Evolutionary conservation across 331 rosid species (phyloP).

Genomic region (Malus hybrid): DNA sequence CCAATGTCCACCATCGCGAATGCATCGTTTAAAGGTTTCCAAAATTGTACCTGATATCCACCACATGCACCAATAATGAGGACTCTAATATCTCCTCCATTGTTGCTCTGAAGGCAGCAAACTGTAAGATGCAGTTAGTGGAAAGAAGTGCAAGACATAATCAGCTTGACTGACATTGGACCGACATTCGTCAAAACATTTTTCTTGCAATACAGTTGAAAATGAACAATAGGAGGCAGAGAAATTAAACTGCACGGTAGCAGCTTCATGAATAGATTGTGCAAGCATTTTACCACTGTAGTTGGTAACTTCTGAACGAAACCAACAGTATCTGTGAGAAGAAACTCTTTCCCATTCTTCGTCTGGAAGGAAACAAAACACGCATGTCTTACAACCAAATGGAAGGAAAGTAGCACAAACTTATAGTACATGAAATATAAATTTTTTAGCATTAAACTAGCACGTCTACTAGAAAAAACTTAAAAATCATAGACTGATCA

Average conservation of each 20-base stretch:
- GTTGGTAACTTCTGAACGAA: conserved; percentile 97
- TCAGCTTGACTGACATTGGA: conserved; percentile 6
- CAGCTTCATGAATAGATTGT: conserved; percentile 3
- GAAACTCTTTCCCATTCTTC: conserved; percentile 93
- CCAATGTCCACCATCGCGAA: neutral
- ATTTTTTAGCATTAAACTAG: accelerated
- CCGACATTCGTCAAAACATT: neutral
- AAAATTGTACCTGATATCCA: conserved; percentile 73
- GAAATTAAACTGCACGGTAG: conserved; percentile 1
- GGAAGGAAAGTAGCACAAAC: too few relatives aligned
- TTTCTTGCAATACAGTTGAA: conserved; percentile 8
- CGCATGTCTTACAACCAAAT: too few relatives aligned
- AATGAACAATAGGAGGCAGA: neutral
- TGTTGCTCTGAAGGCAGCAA: conserved; percentile 98
- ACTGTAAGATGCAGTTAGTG: conserved; percentile 34
- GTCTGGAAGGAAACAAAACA: conserved; percentile 30
- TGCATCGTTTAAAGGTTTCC: conserved; percentile 6
- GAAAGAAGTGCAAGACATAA: neutral
- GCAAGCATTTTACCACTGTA: conserved; percentile 51
- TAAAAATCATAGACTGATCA: neutral
- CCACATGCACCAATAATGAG: conserved; percentile 74
- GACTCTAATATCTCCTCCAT: conserved; percentile 94
- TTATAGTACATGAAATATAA: too few relatives aligned
- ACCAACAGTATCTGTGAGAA: conserved; percentile 92
- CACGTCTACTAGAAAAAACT: neutral